phyloP scores from a whole-genome alignment of 129 eudicot genomes.

The Helianthus tuberosus region DNA sequence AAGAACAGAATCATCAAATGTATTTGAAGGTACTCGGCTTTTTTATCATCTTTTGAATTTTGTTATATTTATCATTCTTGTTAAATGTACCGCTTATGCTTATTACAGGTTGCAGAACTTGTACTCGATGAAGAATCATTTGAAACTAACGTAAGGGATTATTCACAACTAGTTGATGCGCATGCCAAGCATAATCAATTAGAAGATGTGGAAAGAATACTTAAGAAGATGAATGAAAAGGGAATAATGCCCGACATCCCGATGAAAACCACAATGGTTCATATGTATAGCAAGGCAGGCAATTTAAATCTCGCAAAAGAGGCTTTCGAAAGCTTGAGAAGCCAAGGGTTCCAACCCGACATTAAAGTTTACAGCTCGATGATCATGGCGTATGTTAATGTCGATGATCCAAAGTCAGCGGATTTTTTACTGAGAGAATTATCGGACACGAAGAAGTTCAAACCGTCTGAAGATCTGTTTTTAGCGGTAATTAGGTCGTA shows the following conservation, averaged over 20 bases:
- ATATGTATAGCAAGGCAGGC: conserved; percentile 73
- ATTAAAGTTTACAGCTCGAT: conserved; percentile 58
- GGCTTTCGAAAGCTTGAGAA: conserved; percentile 55
- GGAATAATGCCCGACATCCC: conserved; percentile 68
- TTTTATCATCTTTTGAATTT: background rate
- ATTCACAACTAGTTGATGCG: conserved; percentile 61
- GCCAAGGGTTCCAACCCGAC: conserved; percentile 74
- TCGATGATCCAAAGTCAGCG: conserved; percentile 43
- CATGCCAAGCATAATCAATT: conserved; percentile 61
- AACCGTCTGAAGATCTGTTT: conserved; percentile 56
- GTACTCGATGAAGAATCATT: conserved; percentile 74
- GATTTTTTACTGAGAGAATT: conserved; percentile 53
- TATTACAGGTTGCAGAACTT: conserved; percentile 69
- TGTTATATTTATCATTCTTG: background rate
- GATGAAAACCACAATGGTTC: conserved; percentile 53
- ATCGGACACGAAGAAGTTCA: conserved; percentile 49
- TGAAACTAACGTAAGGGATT: conserved; percentile 70
- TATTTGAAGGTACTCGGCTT: conserved; percentile 60
- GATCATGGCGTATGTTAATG: conserved; percentile 73
- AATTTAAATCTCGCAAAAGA: conserved; percentile 60
- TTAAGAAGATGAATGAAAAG: conserved; percentile 71
- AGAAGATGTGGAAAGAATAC: conserved; percentile 67
- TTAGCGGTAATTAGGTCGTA: conserved; percentile 59
- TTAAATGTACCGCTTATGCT: background rate
- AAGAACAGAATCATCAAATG: conserved; percentile 44